phyloP scores from a whole-genome alignment of 768 basidiomycete genomes.

The Cubamyces lactineus region DNA sequence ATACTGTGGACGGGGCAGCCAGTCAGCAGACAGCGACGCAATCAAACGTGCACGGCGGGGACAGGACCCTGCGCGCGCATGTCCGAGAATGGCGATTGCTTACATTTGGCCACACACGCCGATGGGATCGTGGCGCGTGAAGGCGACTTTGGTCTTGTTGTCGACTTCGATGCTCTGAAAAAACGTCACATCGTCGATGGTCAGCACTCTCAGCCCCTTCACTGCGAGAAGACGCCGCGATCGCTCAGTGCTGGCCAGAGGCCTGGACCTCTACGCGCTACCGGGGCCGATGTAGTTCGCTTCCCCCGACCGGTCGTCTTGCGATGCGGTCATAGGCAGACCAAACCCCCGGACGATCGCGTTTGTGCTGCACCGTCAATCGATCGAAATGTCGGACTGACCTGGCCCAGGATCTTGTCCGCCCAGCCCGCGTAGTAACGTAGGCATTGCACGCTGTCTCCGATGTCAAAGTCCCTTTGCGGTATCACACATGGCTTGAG shows the following conservation, averaged over 20 bases:
- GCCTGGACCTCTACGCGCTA: neutral
- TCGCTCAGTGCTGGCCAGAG: too few species aligned
- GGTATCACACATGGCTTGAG: neutral
- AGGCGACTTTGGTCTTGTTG: conserved; percentile 79
- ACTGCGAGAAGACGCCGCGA: neutral
- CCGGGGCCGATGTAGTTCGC: neutral
- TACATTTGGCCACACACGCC: conserved; percentile 96
- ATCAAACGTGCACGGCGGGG: too few species aligned
- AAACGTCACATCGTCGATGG: conserved; percentile 2
- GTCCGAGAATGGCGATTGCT: neutral
- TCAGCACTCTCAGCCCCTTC: neutral
- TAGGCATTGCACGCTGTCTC: conserved; percentile 74
- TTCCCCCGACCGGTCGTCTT: neutral
- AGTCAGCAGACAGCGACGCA: conserved; percentile 3
- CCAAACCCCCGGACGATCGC: neutral
- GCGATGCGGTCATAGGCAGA: neutral
- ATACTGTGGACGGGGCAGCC: conserved; percentile 50
- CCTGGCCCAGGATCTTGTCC: conserved; percentile 91
- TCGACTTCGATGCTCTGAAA: conserved; percentile 78
- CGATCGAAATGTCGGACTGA: conserved; percentile 34
- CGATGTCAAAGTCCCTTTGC: conserved; percentile 76
- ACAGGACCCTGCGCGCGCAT: neutral
- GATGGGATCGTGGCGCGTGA: conserved; percentile 87
- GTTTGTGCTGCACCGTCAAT: neutral
- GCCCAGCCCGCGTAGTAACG: conserved; percentile 97